phyloP scores from a whole-genome alignment of 2,329 filamentous ascomycete genomes.

The Coniochaeta prunicola region DNA sequence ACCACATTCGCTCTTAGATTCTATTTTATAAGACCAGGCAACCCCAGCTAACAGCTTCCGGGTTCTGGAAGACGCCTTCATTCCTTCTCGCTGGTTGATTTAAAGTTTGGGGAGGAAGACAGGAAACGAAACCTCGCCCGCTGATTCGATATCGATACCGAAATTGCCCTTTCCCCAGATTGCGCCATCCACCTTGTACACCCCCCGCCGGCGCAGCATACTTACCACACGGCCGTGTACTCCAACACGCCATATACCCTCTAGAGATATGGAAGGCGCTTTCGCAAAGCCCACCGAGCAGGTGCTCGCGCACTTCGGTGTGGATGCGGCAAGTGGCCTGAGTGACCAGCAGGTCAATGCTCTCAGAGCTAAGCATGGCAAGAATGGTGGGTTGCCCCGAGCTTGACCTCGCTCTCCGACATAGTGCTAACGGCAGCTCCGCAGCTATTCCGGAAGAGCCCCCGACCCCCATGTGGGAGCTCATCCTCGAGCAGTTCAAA shows the following conservation, averaged over 20 bases:
- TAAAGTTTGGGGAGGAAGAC: neutral
- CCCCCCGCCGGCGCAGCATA: neutral
- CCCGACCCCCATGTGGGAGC: conserved; percentile 90
- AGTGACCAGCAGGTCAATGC: conserved; percentile 50
- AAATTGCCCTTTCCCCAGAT: conserved; percentile 1
- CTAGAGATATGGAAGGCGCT: conserved; percentile 50
- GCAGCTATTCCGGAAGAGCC: conserved; percentile 75
- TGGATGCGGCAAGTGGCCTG: conserved; percentile 48
- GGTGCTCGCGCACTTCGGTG: conserved; percentile 52
- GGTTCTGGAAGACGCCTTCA: neutral
- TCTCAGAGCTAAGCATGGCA: conserved; percentile 52
- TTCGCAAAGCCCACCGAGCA: conserved; percentile 50
- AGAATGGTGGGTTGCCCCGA: conserved; percentile 49
- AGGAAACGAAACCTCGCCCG: neutral
- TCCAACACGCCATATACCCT: neutral
- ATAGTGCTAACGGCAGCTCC: neutral
- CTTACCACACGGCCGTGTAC: neutral
- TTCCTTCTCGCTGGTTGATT: neutral
- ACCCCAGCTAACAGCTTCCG: neutral
- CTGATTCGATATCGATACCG: neutral
- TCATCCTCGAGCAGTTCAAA: conserved; percentile 98
- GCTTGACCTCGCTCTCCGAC: neutral
- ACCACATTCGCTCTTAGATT: neutral
- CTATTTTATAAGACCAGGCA: neutral
- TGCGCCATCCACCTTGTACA: conserved; percentile 3